A percentile compares a stretch with the other conserved stretches of the same genome.
Evolutionary conservation across 495 filamentous ascomycete species (phyloP).

Genomic region (Penicillium verhagenii): DNA sequence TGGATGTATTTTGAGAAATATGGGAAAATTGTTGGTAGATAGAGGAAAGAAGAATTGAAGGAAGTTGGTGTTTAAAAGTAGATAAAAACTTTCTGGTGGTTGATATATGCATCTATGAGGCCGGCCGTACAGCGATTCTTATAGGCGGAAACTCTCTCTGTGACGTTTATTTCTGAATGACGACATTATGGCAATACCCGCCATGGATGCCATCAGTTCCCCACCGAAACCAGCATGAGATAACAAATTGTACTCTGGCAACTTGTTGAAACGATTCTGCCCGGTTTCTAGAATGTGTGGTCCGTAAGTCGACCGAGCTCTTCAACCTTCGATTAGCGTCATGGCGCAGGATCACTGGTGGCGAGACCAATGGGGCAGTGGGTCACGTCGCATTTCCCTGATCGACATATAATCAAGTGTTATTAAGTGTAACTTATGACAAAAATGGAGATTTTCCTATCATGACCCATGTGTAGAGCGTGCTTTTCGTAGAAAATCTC

Average conservation of each 20-base stretch:
- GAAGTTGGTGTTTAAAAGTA: too few species aligned
- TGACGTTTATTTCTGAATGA: slow-evolving; percentile 7
- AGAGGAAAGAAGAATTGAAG: not conserved
- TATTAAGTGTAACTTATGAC: too few species aligned
- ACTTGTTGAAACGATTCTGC: not conserved
- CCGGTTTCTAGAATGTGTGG: not conserved
- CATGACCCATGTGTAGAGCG: too few species aligned
- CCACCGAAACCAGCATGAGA: slow-evolving; percentile 8
- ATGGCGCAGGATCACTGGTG: not conserved
- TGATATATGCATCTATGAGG: not conserved
- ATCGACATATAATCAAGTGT: not conserved
- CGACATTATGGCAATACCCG: not conserved
- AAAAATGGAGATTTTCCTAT: not conserved
- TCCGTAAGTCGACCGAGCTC: not conserved
- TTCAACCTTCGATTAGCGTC: not conserved
- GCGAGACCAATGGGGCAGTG: not conserved
- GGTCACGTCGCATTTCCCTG: not conserved
- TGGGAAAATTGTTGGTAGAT: not conserved
- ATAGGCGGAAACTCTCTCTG: slow-evolving; percentile 1
- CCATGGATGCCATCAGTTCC: slow-evolving; percentile 6
- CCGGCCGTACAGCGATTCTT: not conserved
- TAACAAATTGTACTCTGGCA: not conserved
- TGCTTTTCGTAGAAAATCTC: too few species aligned
- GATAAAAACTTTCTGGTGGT: too few species aligned
- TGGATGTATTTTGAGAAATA: not conserved